Evolutionary conservation across 2,329 filamentous ascomycete genomes (phyloP).

Genomic region (Trichophyton benhamiae): DNA sequence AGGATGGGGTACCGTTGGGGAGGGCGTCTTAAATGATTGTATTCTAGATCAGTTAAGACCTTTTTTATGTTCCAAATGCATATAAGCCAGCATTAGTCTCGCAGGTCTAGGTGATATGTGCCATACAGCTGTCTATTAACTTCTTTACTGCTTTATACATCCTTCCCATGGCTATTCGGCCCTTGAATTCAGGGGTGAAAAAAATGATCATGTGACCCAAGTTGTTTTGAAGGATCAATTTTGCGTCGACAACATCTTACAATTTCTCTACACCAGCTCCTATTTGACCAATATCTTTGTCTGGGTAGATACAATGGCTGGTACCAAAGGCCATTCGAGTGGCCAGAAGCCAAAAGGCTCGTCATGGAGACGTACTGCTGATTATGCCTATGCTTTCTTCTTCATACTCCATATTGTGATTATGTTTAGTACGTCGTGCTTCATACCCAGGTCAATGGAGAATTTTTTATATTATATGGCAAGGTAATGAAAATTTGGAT

Average conservation of each 20-base stretch:
- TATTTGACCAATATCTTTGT: too few species aligned
- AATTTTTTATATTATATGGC: neutral
- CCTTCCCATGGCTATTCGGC: neutral
- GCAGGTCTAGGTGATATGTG: neutral
- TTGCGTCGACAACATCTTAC: neutral
- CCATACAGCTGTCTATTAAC: neutral
- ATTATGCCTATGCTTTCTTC: conserved; percentile 41
- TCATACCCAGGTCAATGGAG: neutral
- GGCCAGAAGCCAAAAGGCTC: conserved; percentile 7
- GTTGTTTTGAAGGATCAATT: neutral
- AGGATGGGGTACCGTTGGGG: neutral
- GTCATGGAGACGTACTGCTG: conserved; percentile 26
- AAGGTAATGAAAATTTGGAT: neutral
- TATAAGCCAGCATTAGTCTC: neutral
- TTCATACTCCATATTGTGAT: conserved; percentile 51
- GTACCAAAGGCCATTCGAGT: neutral
- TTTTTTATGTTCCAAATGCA: neutral
- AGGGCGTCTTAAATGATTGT: neutral
- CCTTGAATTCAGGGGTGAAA: neutral
- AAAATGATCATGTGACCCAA: neutral
- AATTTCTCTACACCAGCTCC: neutral
- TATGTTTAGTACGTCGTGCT: conserved; percentile 42
- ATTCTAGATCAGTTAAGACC: neutral
- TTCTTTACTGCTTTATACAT: neutral
- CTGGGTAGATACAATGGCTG: neutral